phyloP scores from a whole-genome alignment of 2,329 filamentous ascomycete species.

The Colletotrichum caudatum region DNA sequence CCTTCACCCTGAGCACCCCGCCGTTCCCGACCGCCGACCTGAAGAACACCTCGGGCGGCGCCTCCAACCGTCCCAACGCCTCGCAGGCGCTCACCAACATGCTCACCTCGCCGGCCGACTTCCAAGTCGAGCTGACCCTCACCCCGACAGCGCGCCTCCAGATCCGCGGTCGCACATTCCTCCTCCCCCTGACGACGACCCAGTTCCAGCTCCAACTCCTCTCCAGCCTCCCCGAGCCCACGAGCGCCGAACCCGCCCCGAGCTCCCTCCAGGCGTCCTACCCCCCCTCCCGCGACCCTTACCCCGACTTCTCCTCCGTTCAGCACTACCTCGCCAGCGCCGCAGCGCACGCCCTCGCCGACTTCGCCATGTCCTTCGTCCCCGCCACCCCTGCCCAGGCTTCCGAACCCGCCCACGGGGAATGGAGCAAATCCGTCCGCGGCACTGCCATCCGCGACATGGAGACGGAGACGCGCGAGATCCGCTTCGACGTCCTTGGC shows the following conservation, averaged over 20 bases:
- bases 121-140: conserved; percentile 59
- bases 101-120: conserved; percentile 56
- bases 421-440: conserved; percentile 49
- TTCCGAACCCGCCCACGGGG: conserved; percentile 13
- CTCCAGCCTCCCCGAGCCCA: conserved; percentile 46
- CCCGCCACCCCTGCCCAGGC: conserved; percentile 12
- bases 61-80: conserved; percentile 54
- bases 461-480: conserved; percentile 47
- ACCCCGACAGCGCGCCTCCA: conserved; percentile 57
- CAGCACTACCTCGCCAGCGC: conserved; percentile 61
- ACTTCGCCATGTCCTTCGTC: conserved; percentile 49
- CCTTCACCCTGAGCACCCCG: conserved; percentile 57
- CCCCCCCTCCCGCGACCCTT: conserved; percentile 59
- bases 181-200: conserved; percentile 58
- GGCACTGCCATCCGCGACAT: conserved; percentile 50
- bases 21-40: conserved; percentile 48
- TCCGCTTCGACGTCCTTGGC: conserved; percentile 50
- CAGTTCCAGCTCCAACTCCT: conserved; percentile 58
- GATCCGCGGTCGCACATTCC: conserved; percentile 59
- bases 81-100: conserved; percentile 60
- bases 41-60: conserved; percentile 45
- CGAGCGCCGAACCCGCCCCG: conserved; percentile 43
- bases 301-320: conserved; percentile 58
- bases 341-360: conserved; percentile 55
- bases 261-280: conserved; percentile 55